Conservation (phyloP, 192 early-diverging fungal genomes). For the Diversispora epigaea region DNA sequence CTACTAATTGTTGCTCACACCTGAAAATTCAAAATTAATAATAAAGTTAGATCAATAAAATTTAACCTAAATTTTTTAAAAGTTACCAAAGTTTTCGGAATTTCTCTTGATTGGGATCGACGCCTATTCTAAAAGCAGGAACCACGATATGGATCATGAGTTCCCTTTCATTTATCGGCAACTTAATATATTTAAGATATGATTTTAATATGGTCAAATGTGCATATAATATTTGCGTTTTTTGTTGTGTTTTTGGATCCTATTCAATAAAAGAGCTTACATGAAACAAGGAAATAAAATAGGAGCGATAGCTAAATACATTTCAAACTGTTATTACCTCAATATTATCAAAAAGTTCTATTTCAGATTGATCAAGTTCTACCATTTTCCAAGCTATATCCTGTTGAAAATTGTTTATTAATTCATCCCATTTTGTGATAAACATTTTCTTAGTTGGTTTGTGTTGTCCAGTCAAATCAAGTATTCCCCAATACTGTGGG, state of each 20-base stretch:
- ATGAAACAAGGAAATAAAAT: constrained; percentile 12
- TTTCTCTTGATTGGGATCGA: constrained; percentile 20
- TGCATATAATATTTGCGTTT: not conserved
- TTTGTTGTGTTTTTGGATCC: constrained; percentile 6
- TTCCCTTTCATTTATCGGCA: constrained; percentile 9
- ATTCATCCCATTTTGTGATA: not conserved
- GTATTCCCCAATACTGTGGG: constrained; percentile 19
- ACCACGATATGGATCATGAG: constrained; percentile 9
- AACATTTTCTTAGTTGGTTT: constrained; percentile 23
- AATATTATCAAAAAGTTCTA: constrained; percentile 24
- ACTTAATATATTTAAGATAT: constrained; percentile 9
- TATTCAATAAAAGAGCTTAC: constrained; percentile 8
- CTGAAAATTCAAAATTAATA: constrained; percentile 7
- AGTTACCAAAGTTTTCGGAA: constrained; percentile 22
- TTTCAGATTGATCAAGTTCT: not conserved
- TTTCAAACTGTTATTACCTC: constrained; percentile 19
- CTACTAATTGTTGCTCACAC: constrained; percentile 1
- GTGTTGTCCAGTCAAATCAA: constrained; percentile 16
- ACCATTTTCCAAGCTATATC: constrained; percentile 16
- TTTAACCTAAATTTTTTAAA: constrained; percentile 9
- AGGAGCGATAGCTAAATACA: constrained; percentile 22
- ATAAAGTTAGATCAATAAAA: constrained; percentile 7
- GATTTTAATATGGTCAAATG: constrained; percentile 19
- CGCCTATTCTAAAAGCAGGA: constrained; percentile 8
- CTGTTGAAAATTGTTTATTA: constrained; percentile 1